phyloP scores from a whole-genome alignment of 2,329 filamentous ascomycete genomes.

The Pseudogymnoascus sp. region DNA sequence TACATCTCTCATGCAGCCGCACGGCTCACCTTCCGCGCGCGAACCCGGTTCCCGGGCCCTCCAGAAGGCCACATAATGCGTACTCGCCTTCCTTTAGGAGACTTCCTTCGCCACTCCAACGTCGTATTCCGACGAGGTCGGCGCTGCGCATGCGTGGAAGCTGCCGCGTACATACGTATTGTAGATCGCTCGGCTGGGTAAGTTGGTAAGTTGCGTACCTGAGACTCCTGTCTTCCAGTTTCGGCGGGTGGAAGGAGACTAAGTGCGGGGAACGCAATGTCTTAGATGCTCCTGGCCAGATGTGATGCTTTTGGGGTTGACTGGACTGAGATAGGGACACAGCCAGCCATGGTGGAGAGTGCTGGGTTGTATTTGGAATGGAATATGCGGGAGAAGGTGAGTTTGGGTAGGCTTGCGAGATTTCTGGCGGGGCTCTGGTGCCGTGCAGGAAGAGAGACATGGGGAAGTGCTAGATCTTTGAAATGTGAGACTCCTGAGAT shows the following conservation, averaged over 20 bases:
- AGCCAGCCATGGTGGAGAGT: not conserved
- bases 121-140: not conserved
- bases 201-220: not conserved
- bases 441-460: not conserved
- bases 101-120: not conserved
- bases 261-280: not conserved
- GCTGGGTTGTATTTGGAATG: not conserved
- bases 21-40: not conserved
- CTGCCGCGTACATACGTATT: not conserved
- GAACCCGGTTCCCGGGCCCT: not conserved
- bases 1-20: not conserved
- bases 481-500: not conserved
- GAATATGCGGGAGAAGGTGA: conserved; percentile 4
- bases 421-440: not conserved
- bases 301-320: not conserved
- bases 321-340: not conserved
- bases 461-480: not conserved
- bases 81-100: not conserved
- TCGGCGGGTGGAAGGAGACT: not conserved
- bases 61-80: not conserved
- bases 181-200: not conserved
- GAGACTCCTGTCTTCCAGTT: not conserved
- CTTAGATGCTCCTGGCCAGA: not conserved
- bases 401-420: not conserved
- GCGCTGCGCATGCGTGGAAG: not conserved